Percentiles rank a stretch among this genome's conserved stretches.
phyloP scores from a whole-genome alignment of 2,329 filamentous ascomycete genomes.

The Lasiodiplodia sp. region DNA sequence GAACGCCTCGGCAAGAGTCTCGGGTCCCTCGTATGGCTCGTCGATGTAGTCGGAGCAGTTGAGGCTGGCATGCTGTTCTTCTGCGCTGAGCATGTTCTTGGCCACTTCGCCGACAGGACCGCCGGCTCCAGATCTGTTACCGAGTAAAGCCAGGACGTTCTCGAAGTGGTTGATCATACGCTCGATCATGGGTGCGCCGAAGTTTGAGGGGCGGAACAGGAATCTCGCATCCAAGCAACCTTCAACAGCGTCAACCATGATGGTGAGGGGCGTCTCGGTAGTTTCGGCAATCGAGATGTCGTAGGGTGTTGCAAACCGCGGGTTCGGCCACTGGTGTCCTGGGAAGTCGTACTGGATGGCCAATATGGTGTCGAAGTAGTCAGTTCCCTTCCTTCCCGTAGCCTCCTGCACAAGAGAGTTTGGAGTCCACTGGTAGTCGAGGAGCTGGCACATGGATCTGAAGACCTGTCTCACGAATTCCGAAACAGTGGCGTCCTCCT shows the following conservation, averaged over 20 bases:
- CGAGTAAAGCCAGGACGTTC: neutral
- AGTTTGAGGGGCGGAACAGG: conserved; percentile 9
- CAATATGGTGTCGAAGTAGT: conserved; percentile 22
- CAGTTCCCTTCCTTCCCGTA: conserved; percentile 17
- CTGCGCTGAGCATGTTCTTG: neutral
- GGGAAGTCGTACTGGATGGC: conserved; percentile 28
- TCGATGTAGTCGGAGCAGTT: conserved; percentile 9
- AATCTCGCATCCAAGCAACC: conserved; percentile 19
- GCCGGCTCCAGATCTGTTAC: neutral
- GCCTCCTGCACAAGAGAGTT: conserved; percentile 24
- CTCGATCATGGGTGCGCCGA: conserved; percentile 4
- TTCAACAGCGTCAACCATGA: neutral
- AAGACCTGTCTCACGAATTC: conserved; percentile 3
- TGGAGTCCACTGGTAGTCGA: conserved; percentile 20
- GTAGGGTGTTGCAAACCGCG: neutral
- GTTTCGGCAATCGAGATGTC: conserved; percentile 1
- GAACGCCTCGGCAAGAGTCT: conserved; percentile 10
- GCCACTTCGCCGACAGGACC: neutral
- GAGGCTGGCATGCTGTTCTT: conserved; percentile 2
- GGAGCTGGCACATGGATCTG: conserved; percentile 14
- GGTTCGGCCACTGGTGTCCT: neutral
- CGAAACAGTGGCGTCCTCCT: neutral
- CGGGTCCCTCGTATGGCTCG: conserved; percentile 11
- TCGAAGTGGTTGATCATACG: conserved; percentile 23
- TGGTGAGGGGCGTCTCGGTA: conserved; percentile 11